Evolutionary conservation across 2,329 filamentous ascomycete species (phyloP), one percentile per base, ranked within the genome.

Genomic region (Blumeria hordei): DNA sequence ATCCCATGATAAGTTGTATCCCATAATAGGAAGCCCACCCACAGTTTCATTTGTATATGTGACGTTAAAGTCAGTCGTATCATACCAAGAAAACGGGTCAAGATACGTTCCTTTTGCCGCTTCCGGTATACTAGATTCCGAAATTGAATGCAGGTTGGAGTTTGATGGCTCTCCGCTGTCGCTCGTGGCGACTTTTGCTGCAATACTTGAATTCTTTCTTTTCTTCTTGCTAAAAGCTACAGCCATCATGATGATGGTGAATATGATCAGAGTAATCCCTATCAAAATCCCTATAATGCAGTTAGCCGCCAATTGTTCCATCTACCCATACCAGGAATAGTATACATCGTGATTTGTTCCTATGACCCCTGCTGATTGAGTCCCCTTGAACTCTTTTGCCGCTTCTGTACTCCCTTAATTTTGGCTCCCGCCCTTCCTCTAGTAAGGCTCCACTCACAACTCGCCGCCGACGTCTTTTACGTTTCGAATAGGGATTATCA

Each of bases 51-150:
- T 78, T 0, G 92, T 96, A 66, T 92, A 96, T 0, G 90, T 96
- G 58, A 90, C 75, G 64, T 98, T 98, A 71, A 96, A 94, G 63
- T 88, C 87, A 0, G 73, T 76, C 0, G 88, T 95, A 62, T 93
- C 83, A 60, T 83, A 83, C 92, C 92, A 98, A 2, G 81, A 80
- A 66, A 86, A 94, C 0, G 92, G 92, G 64, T 98, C 88, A 33
- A 94, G 73, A 58, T 83, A 81, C 1, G 83, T 85, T 32, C 44
- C 54, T 39, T 50, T 49, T 6, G 45, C 43, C 21, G 11, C 35
- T 7, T 36, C 18, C 32, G 54, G 54, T 35, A 55, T 55, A 36
- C 33, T 49, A 10, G 63, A 64, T 53, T 72, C 70, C 54, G 74
- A 72, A 55, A 78, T 70, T 28, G 72, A 71, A 58, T 72, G 67